A percentile compares a stretch with the other conserved stretches of the same genome.
Evolutionary conservation across 192 early-diverging fungal species (phyloP).

Genomic region (Chytriomyces confervae): DNA sequence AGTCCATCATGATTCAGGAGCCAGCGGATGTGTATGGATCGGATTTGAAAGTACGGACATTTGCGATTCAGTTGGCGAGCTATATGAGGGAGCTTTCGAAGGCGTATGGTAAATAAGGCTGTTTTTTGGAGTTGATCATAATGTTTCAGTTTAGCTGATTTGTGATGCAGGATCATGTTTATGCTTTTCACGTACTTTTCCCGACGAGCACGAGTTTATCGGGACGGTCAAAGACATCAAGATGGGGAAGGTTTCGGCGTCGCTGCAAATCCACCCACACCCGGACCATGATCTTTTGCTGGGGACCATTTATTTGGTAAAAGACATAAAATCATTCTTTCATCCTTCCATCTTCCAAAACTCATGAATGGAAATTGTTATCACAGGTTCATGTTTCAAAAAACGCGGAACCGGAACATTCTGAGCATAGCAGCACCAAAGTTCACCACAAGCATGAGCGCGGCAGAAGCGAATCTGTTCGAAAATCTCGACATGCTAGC

Average conservation of each 20-base stretch:
- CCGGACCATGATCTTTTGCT: conserved; percentile 6
- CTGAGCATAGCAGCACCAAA: background rate
- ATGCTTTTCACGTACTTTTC: conserved; percentile 29
- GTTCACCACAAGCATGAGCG: background rate
- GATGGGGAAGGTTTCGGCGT: conserved; percentile 11
- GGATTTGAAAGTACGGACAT: conserved; percentile 21
- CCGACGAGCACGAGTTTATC: conserved; percentile 33
- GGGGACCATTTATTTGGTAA: conserved; percentile 32
- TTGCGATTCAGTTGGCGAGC: conserved; percentile 8
- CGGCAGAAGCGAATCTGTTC: no score
- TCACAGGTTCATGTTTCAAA: no score
- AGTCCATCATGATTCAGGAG: conserved; percentile 28
- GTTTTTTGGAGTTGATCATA: background rate
- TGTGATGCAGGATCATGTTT: background rate
- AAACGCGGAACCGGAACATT: no score
- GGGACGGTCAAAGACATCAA: conserved; percentile 25
- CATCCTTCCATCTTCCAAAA: no score
- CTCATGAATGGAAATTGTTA: no score
- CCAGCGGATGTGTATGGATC: background rate
- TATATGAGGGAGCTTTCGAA: conserved; percentile 19
- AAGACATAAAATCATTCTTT: background rate
- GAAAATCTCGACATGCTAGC: no score
- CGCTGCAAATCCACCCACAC: conserved; percentile 32
- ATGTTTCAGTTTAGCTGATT: background rate
- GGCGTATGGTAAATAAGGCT: conserved; percentile 16